Percentiles rank a stretch among this genome's conserved stretches.
These are phyloP conservation scores for Chondrus crispus DNA, from an alignment of 23 red algal species.

Conservation along the genomic window DNA sequence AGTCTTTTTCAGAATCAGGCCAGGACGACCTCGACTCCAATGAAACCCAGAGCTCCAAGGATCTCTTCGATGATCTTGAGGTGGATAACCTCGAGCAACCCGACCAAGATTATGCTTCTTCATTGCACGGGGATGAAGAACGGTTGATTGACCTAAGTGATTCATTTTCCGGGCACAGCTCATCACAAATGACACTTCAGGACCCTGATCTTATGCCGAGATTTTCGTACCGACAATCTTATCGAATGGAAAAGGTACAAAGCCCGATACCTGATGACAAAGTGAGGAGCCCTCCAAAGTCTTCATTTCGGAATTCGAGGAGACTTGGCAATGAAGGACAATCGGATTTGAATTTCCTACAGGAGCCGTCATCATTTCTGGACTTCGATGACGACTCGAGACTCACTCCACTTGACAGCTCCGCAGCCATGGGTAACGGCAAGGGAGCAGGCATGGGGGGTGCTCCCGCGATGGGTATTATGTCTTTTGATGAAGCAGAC, in stretches of 20 bases:
- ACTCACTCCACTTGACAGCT: not conserved
- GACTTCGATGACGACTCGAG: conserved; percentile 53
- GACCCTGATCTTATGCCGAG: not conserved
- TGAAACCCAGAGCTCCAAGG: too few species aligned
- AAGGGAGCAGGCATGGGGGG: not conserved
- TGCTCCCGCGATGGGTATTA: too few species aligned
- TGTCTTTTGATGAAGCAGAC: conserved; percentile 39
- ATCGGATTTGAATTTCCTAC: conserved; percentile 24
- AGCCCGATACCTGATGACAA: not conserved
- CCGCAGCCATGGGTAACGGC: not conserved
- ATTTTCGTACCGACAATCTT: not conserved
- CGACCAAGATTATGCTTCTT: not conserved
- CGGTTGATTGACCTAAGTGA: not conserved
- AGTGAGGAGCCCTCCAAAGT: not conserved
- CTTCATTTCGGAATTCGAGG: not conserved
- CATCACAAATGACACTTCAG: not conserved
- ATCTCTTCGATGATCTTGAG: too few species aligned
- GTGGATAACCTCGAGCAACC: too few species aligned
- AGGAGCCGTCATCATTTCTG: conserved; percentile 31
- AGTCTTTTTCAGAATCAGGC: too few species aligned
- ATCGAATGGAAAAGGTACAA: not conserved
- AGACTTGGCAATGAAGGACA: not conserved
- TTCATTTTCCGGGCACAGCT: not conserved
- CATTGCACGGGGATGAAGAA: not conserved
- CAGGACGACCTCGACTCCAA: too few species aligned